Conservation (phyloP, 805 yeast species). For the Candida verbasci region DNA sequence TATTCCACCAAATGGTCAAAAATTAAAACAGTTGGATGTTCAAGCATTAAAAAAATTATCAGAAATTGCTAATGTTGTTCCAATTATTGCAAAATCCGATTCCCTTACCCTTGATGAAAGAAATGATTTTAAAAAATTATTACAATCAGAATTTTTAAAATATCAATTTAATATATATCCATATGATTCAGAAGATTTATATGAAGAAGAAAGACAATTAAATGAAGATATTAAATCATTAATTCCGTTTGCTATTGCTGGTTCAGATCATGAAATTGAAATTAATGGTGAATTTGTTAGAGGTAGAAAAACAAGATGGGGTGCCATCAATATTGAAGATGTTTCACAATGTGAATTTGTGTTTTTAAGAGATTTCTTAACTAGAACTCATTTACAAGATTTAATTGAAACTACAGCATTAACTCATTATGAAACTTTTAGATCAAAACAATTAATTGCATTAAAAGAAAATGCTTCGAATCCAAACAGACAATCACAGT, state of each 20-base stretch:
- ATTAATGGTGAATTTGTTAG: slow-evolving; percentile 76
- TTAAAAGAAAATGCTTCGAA: slow-evolving; percentile 82
- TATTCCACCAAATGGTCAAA: slow-evolving; percentile 82
- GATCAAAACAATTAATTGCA: slow-evolving; percentile 90
- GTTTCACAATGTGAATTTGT: slow-evolving; percentile 94
- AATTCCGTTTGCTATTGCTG: slow-evolving; percentile 93
- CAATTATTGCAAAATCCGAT: slow-evolving; percentile 93
- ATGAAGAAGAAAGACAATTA: slow-evolving; percentile 68
- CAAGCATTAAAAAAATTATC: slow-evolving; percentile 77
- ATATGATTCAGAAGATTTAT: slow-evolving; percentile 63
- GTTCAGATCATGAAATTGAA: slow-evolving; percentile 74
- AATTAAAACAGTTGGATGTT: slow-evolving; percentile 79
- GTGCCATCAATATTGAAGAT: slow-evolving; percentile 88
- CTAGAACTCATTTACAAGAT: slow-evolving; percentile 94
- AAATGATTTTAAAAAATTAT: slow-evolving; percentile 64
- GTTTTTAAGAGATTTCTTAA: slow-evolving; percentile 86
- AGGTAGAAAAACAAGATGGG: slow-evolving; percentile 94
- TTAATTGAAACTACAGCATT: slow-evolving; percentile 87
- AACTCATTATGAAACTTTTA: slow-evolving; percentile 86
- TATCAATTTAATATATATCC: slow-evolving; percentile 82
- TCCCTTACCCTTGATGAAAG: slow-evolving; percentile 84
- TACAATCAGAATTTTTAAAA: slow-evolving; percentile 71
- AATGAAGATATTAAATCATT: slow-evolving; percentile 68
- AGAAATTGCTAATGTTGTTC: slow-evolving; percentile 91
- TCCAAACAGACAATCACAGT: slow-evolving; percentile 29